Percentiles rank a stretch among this genome's conserved stretches.
Conservation (phyloP, 805 yeast species). For the Metschnikowia arizonensis region DNA sequence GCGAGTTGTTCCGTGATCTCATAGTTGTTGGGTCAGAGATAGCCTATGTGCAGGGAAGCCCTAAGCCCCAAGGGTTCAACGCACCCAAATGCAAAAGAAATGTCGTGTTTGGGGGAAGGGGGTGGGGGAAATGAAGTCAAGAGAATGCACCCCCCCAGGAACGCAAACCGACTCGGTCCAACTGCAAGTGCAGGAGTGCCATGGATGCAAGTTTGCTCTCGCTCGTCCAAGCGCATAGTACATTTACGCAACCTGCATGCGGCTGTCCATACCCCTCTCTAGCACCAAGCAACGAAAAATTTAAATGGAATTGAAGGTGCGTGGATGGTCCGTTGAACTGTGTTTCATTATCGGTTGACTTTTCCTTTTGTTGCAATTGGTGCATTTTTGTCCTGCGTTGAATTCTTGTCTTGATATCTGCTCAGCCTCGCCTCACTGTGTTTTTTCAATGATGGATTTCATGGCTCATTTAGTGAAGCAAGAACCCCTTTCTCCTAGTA, state of each 20-base stretch:
- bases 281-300: constrained; percentile 14
- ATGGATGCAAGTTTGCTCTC: constrained; percentile 1
- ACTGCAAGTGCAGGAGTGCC: background rate
- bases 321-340: background rate
- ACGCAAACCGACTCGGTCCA: too few relatives aligned
- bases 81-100: background rate
- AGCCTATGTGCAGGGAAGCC: constrained; percentile 4
- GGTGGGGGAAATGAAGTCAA: too few relatives aligned
- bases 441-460: background rate
- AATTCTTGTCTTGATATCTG: background rate
- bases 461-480: constrained; percentile 1
- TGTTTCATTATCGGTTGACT: background rate
- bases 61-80: too few relatives aligned
- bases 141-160: too few relatives aligned
- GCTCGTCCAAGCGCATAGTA: constrained; percentile 8
- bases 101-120: too few relatives aligned
- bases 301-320: constrained; percentile 1
- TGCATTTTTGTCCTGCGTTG: background rate
- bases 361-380: background rate
- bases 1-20: constrained; percentile 8
- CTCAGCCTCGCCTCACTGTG: background rate
- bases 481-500: background rate
- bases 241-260: constrained; percentile 10
- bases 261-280: constrained; percentile 12
- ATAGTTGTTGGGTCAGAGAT: constrained; percentile 6